Percentiles rank a stretch among this genome's conserved stretches.
These are phyloP conservation scores for Tuber borchii DNA, from an alignment of 495 filamentous ascomycete species.

Conservation along the genomic window DNA sequence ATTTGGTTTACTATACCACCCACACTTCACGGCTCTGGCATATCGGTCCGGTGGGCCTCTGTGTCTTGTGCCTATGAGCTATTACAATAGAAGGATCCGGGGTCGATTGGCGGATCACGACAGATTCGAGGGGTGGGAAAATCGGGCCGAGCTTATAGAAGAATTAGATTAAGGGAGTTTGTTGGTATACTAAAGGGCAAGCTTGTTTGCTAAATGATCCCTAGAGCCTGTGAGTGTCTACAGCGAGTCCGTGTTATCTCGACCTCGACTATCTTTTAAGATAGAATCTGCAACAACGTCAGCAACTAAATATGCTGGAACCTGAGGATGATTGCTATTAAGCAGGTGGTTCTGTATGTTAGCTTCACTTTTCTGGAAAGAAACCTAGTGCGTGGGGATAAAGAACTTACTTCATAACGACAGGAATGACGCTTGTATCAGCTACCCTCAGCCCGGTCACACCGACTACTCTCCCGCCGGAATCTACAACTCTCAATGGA, in stretches of 20 bases:
- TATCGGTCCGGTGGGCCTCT: background rate
- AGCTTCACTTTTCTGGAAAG: background rate
- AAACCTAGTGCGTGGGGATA: background rate
- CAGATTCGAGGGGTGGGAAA: background rate
- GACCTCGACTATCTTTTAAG: conserved; percentile 2
- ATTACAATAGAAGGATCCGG: background rate
- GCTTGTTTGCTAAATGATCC: background rate
- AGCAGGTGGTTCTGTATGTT: background rate
- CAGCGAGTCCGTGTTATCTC: background rate
- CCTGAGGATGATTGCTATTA: conserved; percentile 31
- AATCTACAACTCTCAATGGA: conserved; percentile 52
- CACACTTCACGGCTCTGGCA: background rate
- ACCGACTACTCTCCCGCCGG: conserved; percentile 51
- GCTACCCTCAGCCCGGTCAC: conserved; percentile 55
- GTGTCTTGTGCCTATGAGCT: background rate
- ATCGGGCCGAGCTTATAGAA: background rate
- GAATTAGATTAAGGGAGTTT: background rate
- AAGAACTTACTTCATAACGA: conserved; percentile 32
- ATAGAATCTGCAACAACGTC: conserved; percentile 31
- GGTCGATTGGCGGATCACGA: background rate
- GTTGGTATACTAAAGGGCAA: background rate
- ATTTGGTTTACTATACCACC: background rate
- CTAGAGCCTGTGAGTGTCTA: background rate
- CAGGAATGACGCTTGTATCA: conserved; percentile 60
- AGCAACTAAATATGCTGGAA: conserved; percentile 30